Percentiles rank a stretch among this genome's conserved stretches.
These are phyloP conservation scores for Malassezia cuniculi DNA, from an alignment of 1,284 basidiomycete species.

Conservation along the genomic window DNA sequence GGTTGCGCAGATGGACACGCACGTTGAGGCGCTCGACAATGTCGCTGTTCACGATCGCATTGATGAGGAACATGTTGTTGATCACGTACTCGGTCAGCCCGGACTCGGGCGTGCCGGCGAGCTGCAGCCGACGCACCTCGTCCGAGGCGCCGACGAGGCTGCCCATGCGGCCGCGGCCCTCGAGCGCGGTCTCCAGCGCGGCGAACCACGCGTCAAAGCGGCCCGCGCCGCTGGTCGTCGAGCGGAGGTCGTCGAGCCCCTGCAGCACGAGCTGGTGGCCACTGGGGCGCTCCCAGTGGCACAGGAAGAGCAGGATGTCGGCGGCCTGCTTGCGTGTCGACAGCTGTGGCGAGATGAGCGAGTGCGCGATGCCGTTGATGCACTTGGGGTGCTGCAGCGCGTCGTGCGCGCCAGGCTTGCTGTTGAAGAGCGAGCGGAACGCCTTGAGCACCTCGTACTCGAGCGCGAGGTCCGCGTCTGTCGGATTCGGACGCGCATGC, in stretches of 20 bases:
- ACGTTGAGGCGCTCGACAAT: conserved; percentile 53
- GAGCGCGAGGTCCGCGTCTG: conserved; percentile 56
- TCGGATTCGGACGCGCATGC: conserved; percentile 32
- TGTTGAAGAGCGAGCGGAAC: conserved; percentile 70
- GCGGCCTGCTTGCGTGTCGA: conserved; percentile 66
- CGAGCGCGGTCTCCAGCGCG: conserved; percentile 62
- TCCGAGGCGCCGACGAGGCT: conserved; percentile 86
- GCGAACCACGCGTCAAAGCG: conserved; percentile 83
- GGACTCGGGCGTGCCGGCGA: conserved; percentile 59
- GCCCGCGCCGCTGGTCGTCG: conserved; percentile 26
- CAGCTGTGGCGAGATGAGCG: conserved; percentile 70
- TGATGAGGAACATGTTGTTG: conserved; percentile 35
- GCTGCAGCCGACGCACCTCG: conserved; percentile 55
- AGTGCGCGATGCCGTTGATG: conserved; percentile 68
- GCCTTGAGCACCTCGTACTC: conserved; percentile 86
- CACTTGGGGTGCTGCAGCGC: conserved; percentile 65
- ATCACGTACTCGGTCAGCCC: conserved; percentile 53
- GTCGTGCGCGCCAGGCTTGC: conserved; percentile 61
- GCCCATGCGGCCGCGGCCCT: conserved; percentile 84
- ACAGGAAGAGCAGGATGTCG: conserved; percentile 56
- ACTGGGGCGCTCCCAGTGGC: conserved; percentile 48
- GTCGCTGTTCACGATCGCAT: conserved; percentile 33
- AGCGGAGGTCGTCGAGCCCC: conserved; percentile 46
- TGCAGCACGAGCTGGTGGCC: conserved; percentile 49
- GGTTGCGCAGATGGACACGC: conserved; percentile 67